Conservation (phyloP, 176 grass and related monocot species). For the Oryza nivara region DNA sequence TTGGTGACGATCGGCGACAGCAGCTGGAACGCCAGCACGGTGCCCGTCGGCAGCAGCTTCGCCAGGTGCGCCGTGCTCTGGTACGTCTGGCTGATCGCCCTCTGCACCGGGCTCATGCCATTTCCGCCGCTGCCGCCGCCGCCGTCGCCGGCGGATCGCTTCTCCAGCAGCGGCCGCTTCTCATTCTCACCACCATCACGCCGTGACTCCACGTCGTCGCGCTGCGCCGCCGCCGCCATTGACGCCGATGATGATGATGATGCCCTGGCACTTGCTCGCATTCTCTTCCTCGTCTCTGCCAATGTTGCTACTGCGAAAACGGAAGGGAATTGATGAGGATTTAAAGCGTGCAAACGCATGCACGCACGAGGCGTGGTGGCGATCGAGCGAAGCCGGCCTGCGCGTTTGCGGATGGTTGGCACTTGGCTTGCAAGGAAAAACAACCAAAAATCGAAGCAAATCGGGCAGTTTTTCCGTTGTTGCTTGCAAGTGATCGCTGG, state of each 20-base stretch:
- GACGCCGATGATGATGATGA: neutral
- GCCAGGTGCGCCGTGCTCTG: constrained; percentile 78
- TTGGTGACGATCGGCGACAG: constrained; percentile 64
- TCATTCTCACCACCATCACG: neutral
- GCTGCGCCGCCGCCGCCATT: neutral
- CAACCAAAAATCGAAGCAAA: constrained; percentile 36
- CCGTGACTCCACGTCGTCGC: constrained; percentile 33
- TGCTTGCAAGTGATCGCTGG: constrained; percentile 29
- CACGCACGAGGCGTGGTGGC: neutral
- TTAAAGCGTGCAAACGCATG: constrained; percentile 22
- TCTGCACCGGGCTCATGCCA: constrained; percentile 52
- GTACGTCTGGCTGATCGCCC: constrained; percentile 76
- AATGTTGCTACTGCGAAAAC: neutral
- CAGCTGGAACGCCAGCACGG: constrained; percentile 81
- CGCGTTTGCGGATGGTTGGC: constrained; percentile 27
- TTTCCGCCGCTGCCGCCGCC: neutral
- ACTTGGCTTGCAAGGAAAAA: constrained; percentile 61
- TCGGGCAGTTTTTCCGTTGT: neutral
- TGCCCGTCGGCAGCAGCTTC: constrained; percentile 82
- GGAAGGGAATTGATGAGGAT: neutral
- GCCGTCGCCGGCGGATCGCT: neutral
- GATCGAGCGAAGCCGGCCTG: neutral
- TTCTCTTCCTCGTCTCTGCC: neutral
- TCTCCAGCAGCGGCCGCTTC: constrained; percentile 57
- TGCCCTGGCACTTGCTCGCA: neutral